phyloP scores from a whole-genome alignment of 2,329 filamentous ascomycete species.

The Metarhizium brunneum region DNA sequence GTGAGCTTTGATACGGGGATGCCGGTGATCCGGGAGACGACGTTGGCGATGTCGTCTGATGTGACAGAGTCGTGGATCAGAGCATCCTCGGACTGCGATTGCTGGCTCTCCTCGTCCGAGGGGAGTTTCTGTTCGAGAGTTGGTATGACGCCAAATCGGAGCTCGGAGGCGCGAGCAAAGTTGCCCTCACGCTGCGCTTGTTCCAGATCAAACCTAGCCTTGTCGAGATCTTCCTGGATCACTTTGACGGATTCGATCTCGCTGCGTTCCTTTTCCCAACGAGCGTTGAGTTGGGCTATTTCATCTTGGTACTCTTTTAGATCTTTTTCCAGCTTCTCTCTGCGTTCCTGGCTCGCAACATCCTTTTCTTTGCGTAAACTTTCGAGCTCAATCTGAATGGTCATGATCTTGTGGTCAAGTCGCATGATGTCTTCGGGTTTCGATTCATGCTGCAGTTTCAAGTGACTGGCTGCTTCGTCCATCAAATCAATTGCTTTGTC shows the following conservation, averaged over 20 bases:
- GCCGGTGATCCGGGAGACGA: constrained; percentile 84
- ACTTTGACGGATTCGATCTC: constrained; percentile 84
- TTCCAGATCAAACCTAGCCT: constrained; percentile 75
- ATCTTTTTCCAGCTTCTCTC: constrained; percentile 73
- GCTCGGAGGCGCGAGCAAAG: constrained; percentile 81
- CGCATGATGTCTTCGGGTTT: constrained; percentile 92
- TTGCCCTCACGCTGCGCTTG: constrained; percentile 80
- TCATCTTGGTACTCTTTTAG: constrained; percentile 72
- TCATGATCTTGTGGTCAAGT: constrained; percentile 91
- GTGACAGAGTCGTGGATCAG: constrained; percentile 93
- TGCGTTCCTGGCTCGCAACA: constrained; percentile 74
- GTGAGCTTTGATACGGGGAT: constrained; percentile 91
- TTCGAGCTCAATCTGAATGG: constrained; percentile 92
- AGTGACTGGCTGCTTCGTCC: constrained; percentile 85
- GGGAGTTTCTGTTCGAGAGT: constrained; percentile 70
- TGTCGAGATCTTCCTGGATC: constrained; percentile 80
- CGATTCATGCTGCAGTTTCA: constrained; percentile 89
- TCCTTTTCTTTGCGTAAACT: constrained; percentile 92
- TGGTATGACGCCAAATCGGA: constrained; percentile 83
- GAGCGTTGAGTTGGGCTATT: constrained; percentile 61
- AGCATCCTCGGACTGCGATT: constrained; percentile 32
- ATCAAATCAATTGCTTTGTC: constrained; percentile 97
- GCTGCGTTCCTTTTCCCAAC: constrained; percentile 82
- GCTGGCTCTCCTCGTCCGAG: constrained; percentile 50
- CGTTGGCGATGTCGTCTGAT: constrained; percentile 83